Evolutionary conservation across 768 basidiomycete species (phyloP).

Genomic region (Trametes sanguinea): DNA sequence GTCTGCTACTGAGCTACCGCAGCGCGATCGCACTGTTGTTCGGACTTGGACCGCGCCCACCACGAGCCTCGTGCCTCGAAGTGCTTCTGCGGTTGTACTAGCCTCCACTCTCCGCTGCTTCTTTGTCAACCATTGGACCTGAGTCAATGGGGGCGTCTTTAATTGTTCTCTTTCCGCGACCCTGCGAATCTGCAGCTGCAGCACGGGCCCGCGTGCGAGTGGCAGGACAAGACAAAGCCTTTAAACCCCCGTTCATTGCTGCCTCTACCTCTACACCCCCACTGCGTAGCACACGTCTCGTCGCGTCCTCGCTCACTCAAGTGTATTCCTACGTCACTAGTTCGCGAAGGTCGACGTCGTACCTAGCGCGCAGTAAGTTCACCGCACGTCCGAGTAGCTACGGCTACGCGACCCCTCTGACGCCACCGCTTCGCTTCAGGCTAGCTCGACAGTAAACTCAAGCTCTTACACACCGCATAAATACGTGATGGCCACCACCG

Average conservation of each 20-base stretch:
- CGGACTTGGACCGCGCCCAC: background rate
- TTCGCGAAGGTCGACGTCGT: background rate
- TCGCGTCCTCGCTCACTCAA: background rate
- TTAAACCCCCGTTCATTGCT: background rate
- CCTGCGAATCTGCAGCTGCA: background rate
- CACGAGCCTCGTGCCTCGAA: background rate
- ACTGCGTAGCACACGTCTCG: background rate
- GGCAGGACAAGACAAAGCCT: background rate
- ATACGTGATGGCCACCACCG: background rate
- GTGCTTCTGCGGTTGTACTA: background rate
- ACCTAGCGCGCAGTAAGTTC: no score
- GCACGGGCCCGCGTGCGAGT: background rate
- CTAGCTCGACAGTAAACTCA: background rate
- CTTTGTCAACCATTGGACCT: background rate
- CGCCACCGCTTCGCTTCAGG: conserved; percentile 6
- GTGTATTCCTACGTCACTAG: background rate
- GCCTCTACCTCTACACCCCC: background rate
- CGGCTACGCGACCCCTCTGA: background rate
- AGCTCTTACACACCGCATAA: background rate
- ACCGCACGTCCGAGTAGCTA: background rate
- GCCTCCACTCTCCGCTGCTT: background rate
- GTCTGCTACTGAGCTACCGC: no score
- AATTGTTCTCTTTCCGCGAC: background rate
- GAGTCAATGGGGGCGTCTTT: background rate
- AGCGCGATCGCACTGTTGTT: no score